Conservation (phyloP, 2,329 filamentous ascomycete species). For the Phyllosticta capitalensis region DNA sequence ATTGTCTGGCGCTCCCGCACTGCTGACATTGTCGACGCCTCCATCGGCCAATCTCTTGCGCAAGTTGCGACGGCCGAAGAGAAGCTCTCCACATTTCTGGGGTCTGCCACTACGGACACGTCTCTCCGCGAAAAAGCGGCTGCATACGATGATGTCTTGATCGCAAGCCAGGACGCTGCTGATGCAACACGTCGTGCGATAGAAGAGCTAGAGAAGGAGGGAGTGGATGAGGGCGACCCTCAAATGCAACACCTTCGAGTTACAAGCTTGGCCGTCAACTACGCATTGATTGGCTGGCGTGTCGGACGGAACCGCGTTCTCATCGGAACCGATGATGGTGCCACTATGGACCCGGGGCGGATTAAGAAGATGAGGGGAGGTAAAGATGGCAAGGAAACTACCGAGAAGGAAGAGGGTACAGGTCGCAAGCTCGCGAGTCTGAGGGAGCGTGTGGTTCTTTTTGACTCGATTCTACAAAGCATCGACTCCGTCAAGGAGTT, state of each 20-base stretch:
- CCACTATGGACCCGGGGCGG: slow-evolving; percentile 47
- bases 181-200: slow-evolving; percentile 91
- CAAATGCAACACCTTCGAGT: slow-evolving; percentile 90
- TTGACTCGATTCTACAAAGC: slow-evolving; percentile 84
- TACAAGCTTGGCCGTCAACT: slow-evolving; percentile 86
- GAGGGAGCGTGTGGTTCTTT: slow-evolving; percentile 79
- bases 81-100: slow-evolving; percentile 40
- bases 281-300: slow-evolving; percentile 87
- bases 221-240: slow-evolving; percentile 70
- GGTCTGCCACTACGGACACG: slow-evolving; percentile 31
- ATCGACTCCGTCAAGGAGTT: slow-evolving; percentile 83
- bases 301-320: slow-evolving; percentile 87
- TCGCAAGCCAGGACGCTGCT: slow-evolving; percentile 83
- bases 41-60: slow-evolving; percentile 76
- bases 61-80: slow-evolving; percentile 51
- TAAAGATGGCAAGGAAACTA: slow-evolving; percentile 35
- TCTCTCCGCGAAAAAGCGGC: slow-evolving; percentile 61
- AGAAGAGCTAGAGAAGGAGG: slow-evolving; percentile 77
- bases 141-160: slow-evolving; percentile 84
- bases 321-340: slow-evolving; percentile 73
- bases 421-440: slow-evolving; percentile 70
- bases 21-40: slow-evolving; percentile 84
- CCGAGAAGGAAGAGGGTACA: slow-evolving; percentile 53
- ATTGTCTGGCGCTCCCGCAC: slow-evolving; percentile 79
- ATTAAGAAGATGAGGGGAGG: slow-evolving; percentile 36